Conservation (phyloP, 768 basidiomycete genomes). For the Mycena kentingensis region DNA sequence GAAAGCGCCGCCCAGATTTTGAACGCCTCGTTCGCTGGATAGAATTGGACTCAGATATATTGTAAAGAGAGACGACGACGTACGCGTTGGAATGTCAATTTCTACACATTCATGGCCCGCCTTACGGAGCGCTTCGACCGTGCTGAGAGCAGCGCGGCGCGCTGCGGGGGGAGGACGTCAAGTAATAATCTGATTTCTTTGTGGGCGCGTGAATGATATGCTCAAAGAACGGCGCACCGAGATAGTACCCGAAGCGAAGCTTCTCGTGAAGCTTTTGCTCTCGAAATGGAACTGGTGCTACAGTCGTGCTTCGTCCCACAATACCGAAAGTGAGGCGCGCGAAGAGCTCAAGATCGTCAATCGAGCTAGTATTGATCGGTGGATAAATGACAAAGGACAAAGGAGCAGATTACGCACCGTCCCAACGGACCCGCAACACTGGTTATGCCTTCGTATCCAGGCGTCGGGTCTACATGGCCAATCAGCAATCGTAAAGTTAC, state of each 20-base stretch:
- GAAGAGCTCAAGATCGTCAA: constrained; percentile 18
- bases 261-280: constrained; percentile 18
- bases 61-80: background rate
- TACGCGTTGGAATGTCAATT: constrained; percentile 14
- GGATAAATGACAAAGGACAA: background rate
- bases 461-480: constrained; percentile 3
- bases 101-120: constrained; percentile 53
- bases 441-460: constrained; percentile 16
- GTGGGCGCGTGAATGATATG: background rate
- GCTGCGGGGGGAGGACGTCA: constrained; percentile 63
- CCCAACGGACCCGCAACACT: constrained; percentile 13
- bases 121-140: constrained; percentile 44
- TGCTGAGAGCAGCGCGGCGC: constrained; percentile 50
- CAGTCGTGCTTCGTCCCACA: background rate
- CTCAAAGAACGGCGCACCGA: background rate
- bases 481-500: background rate
- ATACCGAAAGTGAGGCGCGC: constrained; percentile 11
- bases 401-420: background rate
- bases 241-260: constrained; percentile 37
- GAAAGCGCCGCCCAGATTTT: background rate
- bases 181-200: constrained; percentile 38
- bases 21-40: background rate
- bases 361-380: background rate
- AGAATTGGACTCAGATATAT: background rate
- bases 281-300: constrained; percentile 10